Evolutionary conservation across 345 rosid genomes (phyloP).

Genomic region (Anastatica hierochuntica): DNA sequence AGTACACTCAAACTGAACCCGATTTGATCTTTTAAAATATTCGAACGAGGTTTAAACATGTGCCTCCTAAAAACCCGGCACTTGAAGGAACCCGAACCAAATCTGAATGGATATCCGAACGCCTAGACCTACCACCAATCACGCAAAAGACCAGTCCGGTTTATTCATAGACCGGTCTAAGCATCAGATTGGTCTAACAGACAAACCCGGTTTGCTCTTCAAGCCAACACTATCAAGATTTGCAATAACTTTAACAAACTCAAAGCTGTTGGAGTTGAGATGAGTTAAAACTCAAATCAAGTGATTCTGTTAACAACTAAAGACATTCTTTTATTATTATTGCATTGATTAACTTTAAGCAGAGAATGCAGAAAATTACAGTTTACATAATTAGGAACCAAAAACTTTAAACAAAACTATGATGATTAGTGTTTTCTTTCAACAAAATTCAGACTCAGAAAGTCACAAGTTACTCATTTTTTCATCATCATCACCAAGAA

Average conservation of each 20-base stretch:
- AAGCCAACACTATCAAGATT: not conserved
- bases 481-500: constrained; percentile 18
- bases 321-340: too few species aligned
- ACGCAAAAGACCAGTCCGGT: constrained; percentile 7
- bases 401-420: not conserved
- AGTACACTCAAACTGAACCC: too few species aligned
- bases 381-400: not conserved
- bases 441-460: not conserved
- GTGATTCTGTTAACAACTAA: too few species aligned
- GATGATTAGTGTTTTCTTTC: not conserved
- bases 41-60: too few species aligned
- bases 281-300: too few species aligned
- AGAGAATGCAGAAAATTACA: not conserved
- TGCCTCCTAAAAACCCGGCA: too few species aligned
- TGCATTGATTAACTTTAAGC: constrained; percentile 6
- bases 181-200: not conserved
- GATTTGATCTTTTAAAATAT: too few species aligned
- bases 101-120: too few species aligned
- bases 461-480: not conserved
- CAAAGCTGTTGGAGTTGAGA: too few species aligned
- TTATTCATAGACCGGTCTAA: not conserved
- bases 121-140: constrained; percentile 10
- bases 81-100: too few species aligned
- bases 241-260: too few species aligned
- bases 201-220: not conserved